phyloP scores from a whole-genome alignment of 495 filamentous ascomycete genomes.

The Penicillium ochrochloron region DNA sequence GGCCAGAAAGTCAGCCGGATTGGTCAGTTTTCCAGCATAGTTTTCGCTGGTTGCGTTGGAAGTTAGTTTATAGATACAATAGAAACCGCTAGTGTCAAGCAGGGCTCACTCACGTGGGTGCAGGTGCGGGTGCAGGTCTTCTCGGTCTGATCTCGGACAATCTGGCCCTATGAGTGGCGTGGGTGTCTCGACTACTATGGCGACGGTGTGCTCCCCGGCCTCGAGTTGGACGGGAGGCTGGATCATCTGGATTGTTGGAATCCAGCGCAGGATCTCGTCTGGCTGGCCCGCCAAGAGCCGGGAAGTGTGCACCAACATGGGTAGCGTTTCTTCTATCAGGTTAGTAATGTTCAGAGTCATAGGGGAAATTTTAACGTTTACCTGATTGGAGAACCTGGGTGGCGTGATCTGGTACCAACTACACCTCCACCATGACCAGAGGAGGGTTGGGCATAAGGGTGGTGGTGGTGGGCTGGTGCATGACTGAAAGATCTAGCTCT shows the following conservation, averaged over 20 bases:
- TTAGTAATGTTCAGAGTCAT: neutral
- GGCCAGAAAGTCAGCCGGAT: neutral
- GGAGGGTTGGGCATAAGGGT: neutral
- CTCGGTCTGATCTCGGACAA: neutral
- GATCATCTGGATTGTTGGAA: constrained; percentile 17
- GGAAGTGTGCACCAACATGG: neutral
- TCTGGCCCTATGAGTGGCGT: neutral
- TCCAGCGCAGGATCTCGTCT: constrained; percentile 33
- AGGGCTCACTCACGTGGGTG: neutral
- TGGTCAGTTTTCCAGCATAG: neutral
- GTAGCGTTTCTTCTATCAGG: neutral
- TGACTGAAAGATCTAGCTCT: neutral
- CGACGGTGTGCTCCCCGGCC: neutral
- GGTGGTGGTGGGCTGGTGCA: neutral
- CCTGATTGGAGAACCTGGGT: neutral
- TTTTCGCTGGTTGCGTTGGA: neutral
- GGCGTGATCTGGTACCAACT: constrained; percentile 24
- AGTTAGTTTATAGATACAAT: neutral
- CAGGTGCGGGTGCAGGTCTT: neutral
- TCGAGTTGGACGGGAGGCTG: neutral
- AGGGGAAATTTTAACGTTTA: neutral
- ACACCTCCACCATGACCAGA: constrained; percentile 29
- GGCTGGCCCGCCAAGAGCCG: neutral
- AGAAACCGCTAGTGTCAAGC: neutral
- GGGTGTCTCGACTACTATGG: neutral